These are phyloP conservation scores for Mytilinidion resinicola DNA, from an alignment of 495 filamentous ascomycete genomes.

Conservation along the genomic window DNA sequence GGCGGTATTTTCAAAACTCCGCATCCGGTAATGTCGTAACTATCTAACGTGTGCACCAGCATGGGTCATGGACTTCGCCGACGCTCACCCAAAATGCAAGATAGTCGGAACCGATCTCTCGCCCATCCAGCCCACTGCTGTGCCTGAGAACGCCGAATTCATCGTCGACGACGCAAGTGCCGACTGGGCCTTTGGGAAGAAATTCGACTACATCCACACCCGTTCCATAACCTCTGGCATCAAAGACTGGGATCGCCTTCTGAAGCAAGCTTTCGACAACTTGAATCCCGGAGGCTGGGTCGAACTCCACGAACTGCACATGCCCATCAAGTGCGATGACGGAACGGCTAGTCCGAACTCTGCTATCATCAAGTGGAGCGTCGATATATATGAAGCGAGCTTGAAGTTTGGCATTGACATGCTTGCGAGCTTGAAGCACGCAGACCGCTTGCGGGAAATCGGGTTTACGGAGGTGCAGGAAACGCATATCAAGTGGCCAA, in stretches of 20 bases:
- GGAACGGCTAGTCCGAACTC: not conserved
- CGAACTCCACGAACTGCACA: slow-evolving; percentile 3
- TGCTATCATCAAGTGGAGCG: not conserved
- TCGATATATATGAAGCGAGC: not conserved
- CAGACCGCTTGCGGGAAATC: not conserved
- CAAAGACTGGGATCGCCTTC: not conserved
- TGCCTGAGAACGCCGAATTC: not conserved
- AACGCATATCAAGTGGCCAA: slow-evolving; percentile 2
- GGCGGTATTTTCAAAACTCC: not conserved
- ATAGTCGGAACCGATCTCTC: slow-evolving; percentile 8
- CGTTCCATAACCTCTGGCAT: not conserved
- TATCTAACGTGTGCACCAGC: not conserved
- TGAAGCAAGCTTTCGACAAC: slow-evolving; percentile 1
- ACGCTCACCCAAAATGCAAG: slow-evolving; percentile 4
- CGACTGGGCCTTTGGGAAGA: not conserved
- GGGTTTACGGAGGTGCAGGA: not conserved
- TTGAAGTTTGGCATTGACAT: not conserved
- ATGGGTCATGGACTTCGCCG: slow-evolving; percentile 13
- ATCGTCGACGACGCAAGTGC: not conserved
- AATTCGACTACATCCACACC: slow-evolving; percentile 7
- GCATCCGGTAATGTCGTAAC: not conserved
- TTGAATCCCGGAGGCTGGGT: not conserved
- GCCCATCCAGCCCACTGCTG: slow-evolving; percentile 1
- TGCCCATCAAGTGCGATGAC: slow-evolving; percentile 4
- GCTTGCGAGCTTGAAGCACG: not conserved